Evolutionary conservation across 768 basidiomycete species (phyloP), one percentile per base, ranked within the genome.

Genomic region (Fibroporia radiculosa): DNA sequence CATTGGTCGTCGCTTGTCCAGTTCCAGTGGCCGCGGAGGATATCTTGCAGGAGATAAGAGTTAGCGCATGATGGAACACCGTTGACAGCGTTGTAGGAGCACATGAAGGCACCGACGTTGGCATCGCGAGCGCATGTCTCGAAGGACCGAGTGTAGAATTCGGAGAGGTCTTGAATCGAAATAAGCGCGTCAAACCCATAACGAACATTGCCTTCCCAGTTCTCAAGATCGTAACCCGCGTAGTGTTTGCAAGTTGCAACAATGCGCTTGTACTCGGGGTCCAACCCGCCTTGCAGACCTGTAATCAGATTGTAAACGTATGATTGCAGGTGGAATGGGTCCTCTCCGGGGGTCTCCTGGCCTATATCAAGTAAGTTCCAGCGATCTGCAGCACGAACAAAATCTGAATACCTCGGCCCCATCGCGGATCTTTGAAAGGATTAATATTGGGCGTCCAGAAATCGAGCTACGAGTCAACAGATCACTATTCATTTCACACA

Each of bases 321-420:
- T 61, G 69, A 69, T 0, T 72, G 56, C 24, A 72, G 62, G 47
- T 71, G 74, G 60, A 68, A 75, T 0, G 77, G 70, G 39, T 80
- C 78, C 58, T 80, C 77, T 42, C 77, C 77, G 5, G 76, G 77
- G 0, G 77, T 79, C 59, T 79, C 78, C 51, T 78, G 77, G 0
- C 77, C 42, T 44, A 25, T 25, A 16, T 13, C 6, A 14, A 6
- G 20, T 29, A 12, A 42, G 20, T 36, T 19, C 29, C 16, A 14
- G 20, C 3, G 29, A 22, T 25, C 19, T 31, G 18, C 3, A 5
- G 11, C 12, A 35, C 26, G n/a, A 5, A 11, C 10, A 34, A 35
- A 24, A 33, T 16, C 19, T 6, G 27, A 10, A 5, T 34, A 44
- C 42, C 77, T 35, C 77, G 65, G 5, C 77, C 77, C 77, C 78